phyloP scores from a whole-genome alignment of 768 basidiomycete species.

The Chalciporus sphaerocephalus region DNA sequence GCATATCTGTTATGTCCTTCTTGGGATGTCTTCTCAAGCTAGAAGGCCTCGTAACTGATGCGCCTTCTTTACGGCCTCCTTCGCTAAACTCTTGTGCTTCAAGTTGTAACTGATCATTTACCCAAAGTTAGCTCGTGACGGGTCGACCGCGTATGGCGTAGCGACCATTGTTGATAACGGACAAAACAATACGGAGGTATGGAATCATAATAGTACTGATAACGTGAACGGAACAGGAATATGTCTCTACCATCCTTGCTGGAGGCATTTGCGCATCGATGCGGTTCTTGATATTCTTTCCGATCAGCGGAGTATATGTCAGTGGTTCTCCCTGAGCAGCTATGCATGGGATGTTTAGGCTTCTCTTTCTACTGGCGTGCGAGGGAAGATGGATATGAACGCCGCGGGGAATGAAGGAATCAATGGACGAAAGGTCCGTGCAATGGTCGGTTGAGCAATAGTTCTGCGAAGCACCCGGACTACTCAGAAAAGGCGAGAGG shows the following conservation, averaged over 20 bases:
- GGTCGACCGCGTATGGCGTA: constrained; percentile 11
- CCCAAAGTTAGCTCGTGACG: constrained; percentile 10
- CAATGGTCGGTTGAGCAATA: constrained; percentile 4
- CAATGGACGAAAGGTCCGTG: constrained; percentile 22
- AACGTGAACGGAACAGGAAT: constrained; percentile 15
- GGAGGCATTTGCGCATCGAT: constrained; percentile 8
- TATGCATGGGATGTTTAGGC: constrained; percentile 9
- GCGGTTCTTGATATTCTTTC: constrained; percentile 8
- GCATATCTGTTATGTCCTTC: constrained; percentile 17
- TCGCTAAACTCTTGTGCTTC: constrained; percentile 13
- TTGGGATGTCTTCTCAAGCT: constrained; percentile 18
- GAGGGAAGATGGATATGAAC: constrained; percentile 19
- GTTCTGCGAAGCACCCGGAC: constrained; percentile 14
- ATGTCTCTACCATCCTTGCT: neutral
- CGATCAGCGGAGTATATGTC: constrained; percentile 21
- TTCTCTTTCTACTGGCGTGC: constrained; percentile 12
- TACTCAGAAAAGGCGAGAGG: constrained; percentile 16
- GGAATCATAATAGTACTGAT: constrained; percentile 7
- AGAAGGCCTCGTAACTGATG: constrained; percentile 31
- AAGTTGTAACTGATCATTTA: constrained; percentile 11
- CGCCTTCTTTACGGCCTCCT: constrained; percentile 29
- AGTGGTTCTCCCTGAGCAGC: constrained; percentile 4
- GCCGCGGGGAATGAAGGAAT: constrained; percentile 30
- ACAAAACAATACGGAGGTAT: constrained; percentile 1
- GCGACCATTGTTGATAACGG: constrained; percentile 9